Evolutionary conservation across 176 grass and related monocot species (phyloP).

Genomic region (Oryza brachyantha): DNA sequence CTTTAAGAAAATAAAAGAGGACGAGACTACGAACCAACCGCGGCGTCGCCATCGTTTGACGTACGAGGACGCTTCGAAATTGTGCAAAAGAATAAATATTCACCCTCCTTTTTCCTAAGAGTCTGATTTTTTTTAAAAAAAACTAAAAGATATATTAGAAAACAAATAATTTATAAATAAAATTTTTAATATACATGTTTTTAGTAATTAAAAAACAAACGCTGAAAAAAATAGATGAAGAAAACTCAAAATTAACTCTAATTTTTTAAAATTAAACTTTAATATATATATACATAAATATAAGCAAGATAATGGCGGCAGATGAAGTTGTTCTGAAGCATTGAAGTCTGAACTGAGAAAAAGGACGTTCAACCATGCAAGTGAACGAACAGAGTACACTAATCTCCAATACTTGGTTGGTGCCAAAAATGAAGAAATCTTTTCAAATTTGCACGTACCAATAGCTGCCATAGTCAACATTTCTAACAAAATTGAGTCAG

Average conservation of each 20-base stretch:
- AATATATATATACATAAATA: too few relatives aligned
- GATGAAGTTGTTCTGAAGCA: too few relatives aligned
- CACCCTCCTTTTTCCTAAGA: not conserved
- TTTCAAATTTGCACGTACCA: not conserved
- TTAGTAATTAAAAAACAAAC: too few relatives aligned
- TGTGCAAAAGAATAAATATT: not conserved
- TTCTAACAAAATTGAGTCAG: not conserved
- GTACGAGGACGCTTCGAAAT: not conserved
- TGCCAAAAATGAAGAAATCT: not conserved
- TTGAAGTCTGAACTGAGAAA: not conserved
- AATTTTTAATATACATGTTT: too few relatives aligned
- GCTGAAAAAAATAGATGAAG: too few relatives aligned
- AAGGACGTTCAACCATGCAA: not conserved
- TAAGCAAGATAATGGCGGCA: too few relatives aligned
- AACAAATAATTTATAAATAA: too few relatives aligned
- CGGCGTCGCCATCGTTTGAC: not conserved
- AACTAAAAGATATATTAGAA: too few relatives aligned
- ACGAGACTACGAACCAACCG: not conserved
- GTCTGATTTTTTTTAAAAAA: too few relatives aligned
- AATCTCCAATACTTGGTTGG: too few relatives aligned
- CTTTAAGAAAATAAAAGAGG: not conserved
- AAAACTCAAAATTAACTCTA: too few relatives aligned
- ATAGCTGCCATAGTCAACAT: not conserved
- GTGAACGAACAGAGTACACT: not conserved
- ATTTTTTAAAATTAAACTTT: too few relatives aligned